Conservation (phyloP, 2,329 filamentous ascomycete species). For the Bertia moriformis region DNA sequence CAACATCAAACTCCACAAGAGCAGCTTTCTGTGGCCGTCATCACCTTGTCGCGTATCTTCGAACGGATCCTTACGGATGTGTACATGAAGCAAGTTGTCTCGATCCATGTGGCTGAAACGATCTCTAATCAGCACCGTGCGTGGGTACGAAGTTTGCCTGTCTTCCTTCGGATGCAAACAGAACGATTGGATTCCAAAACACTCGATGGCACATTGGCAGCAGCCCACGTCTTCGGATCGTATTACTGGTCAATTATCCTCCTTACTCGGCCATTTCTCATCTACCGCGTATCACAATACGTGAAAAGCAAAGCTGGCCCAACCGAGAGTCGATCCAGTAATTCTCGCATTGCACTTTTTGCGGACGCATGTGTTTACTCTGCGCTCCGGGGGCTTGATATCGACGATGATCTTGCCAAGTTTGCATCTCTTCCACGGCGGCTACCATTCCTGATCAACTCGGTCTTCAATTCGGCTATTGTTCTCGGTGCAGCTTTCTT, state of each 20-base stretch:
- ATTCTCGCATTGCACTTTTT: slow-evolving; percentile 16
- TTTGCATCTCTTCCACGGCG: neutral
- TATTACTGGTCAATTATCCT: slow-evolving; percentile 39
- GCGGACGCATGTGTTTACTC: slow-evolving; percentile 26
- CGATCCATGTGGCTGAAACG: slow-evolving; percentile 20
- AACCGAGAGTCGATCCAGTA: slow-evolving; percentile 6
- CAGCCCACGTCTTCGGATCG: slow-evolving; percentile 30
- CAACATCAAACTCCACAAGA: too few species aligned
- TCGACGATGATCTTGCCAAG: neutral
- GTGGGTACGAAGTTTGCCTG: slow-evolving; percentile 22
- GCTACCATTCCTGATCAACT: neutral
- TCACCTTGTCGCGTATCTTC: slow-evolving; percentile 23
- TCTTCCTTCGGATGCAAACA: slow-evolving; percentile 28
- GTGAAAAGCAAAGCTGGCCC: slow-evolving; percentile 13
- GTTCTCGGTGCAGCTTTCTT: neutral
- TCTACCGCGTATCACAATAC: slow-evolving; percentile 29
- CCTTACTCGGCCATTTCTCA: slow-evolving; percentile 33
- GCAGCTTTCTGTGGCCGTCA: slow-evolving; percentile 31
- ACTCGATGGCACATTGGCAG: slow-evolving; percentile 20
- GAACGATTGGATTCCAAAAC: slow-evolving; percentile 21
- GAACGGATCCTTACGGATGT: slow-evolving; percentile 23
- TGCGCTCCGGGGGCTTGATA: slow-evolving; percentile 13
- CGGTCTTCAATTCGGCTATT: neutral
- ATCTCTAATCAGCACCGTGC: slow-evolving; percentile 24
- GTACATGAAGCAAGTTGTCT: slow-evolving; percentile 24